Percentiles rank a stretch among this genome's conserved stretches.
These are phyloP conservation scores for Orobanche coerulescens DNA, from an alignment of 257 asterid species.

Conservation along the genomic window DNA sequence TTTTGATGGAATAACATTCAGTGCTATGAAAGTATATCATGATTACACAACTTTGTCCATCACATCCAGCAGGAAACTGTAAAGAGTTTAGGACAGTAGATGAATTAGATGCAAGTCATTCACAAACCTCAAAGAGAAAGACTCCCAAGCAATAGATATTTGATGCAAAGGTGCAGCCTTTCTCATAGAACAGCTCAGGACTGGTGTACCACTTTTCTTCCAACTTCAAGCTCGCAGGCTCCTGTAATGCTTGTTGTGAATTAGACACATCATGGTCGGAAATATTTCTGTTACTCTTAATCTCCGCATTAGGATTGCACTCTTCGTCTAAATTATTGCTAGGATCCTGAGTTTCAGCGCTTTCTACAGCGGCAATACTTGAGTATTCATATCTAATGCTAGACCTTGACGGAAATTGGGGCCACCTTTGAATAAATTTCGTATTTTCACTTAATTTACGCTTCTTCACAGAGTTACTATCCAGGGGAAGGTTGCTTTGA, in stretches of 20 bases:
- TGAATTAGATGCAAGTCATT: constrained; percentile 20
- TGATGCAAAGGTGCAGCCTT: constrained; percentile 54
- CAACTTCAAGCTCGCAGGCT: constrained; percentile 30
- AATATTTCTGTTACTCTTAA: constrained; percentile 25
- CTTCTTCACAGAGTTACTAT: constrained; percentile 42
- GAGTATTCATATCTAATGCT: constrained; percentile 30
- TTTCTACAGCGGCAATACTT: constrained; percentile 24
- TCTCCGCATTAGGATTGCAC: constrained; percentile 27
- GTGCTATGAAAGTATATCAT: neutral
- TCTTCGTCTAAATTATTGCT: constrained; percentile 26
- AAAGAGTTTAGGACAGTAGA: constrained; percentile 5
- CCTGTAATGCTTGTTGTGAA: constrained; percentile 29
- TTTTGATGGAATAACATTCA: neutral
- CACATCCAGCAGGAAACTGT: constrained; percentile 11
- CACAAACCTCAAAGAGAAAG: constrained; percentile 90
- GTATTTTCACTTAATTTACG: constrained; percentile 40
- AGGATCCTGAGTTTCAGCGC: constrained; percentile 27
- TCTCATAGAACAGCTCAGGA: constrained; percentile 60
- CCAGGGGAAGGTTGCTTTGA: constrained; percentile 27
- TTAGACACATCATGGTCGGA: constrained; percentile 29
- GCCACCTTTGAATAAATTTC: constrained; percentile 41
- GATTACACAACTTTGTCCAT: constrained; percentile 7
- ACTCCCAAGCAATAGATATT: constrained; percentile 83
- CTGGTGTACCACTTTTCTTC: constrained; percentile 86
- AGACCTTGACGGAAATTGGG: constrained; percentile 50